A percentile compares a stretch with the other conserved stretches of the same genome.
phyloP scores from a whole-genome alignment of 2,329 filamentous ascomycete genomes.

The Conoideocrella luteorostrata region DNA sequence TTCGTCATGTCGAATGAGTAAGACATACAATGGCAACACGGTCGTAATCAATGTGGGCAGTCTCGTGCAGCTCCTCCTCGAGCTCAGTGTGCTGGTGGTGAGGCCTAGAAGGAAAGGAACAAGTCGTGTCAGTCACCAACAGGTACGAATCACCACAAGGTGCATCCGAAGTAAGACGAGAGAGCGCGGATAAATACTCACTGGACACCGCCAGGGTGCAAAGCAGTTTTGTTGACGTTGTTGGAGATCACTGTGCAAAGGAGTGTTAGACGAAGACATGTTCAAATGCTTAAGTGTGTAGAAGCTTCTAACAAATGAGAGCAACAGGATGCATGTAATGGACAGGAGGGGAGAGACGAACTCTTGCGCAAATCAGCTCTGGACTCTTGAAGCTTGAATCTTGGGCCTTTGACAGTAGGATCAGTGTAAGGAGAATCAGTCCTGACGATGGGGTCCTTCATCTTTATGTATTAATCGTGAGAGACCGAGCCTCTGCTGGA shows the following conservation, averaged over 20 bases:
- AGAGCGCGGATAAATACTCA: conserved; percentile 51
- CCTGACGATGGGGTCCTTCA: conserved; percentile 34
- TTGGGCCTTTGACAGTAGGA: conserved; percentile 32
- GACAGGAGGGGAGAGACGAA: conserved; percentile 21
- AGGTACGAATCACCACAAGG: too few species aligned
- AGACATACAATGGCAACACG: conserved; percentile 85
- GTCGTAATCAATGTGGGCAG: conserved; percentile 98
- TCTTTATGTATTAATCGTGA: conserved; percentile 31
- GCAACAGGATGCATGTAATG: neutral
- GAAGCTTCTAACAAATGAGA: neutral
- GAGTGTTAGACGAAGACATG: neutral
- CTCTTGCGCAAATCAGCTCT: conserved; percentile 36
- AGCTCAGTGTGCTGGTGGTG: conserved; percentile 88
- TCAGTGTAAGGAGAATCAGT: conserved; percentile 31
- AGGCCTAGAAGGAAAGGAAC: conserved; percentile 52
- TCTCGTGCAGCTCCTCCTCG: conserved; percentile 93
- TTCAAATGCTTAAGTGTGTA: neutral
- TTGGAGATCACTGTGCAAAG: conserved; percentile 42
- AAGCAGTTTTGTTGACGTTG: conserved; percentile 81
- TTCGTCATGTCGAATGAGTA: neutral
- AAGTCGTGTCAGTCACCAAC: conserved; percentile 17
- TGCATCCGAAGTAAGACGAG: conserved; percentile 7
- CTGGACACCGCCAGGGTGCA: conserved; percentile 87
- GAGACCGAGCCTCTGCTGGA: conserved; percentile 6
- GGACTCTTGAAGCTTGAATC: conserved; percentile 30